Conservation (phyloP, 2,329 filamentous ascomycete species). For the Lecanosticta acicola region DNA sequence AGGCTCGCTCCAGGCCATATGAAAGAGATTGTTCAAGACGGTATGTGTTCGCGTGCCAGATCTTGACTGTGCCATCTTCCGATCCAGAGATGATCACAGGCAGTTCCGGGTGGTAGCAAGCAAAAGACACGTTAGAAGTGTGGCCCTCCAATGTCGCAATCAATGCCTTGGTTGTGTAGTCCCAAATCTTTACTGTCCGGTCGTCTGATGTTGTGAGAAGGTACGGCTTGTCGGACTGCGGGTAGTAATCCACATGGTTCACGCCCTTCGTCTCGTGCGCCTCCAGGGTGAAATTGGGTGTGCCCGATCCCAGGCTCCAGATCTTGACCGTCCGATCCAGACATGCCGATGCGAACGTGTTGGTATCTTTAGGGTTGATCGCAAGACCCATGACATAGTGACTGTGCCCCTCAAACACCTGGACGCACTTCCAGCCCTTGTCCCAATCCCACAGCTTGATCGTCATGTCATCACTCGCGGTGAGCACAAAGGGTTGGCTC, state of each 20-base stretch:
- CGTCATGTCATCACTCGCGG: constrained; percentile 96
- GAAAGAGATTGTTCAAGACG: constrained; percentile 91
- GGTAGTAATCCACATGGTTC: constrained; percentile 90
- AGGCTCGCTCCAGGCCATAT: constrained; percentile 91
- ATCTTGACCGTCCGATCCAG: constrained; percentile 96
- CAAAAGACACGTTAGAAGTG: constrained; percentile 96
- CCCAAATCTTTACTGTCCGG: constrained; percentile 95
- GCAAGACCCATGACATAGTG: constrained; percentile 96
- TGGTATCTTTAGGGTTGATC: constrained; percentile 93
- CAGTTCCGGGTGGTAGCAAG: constrained; percentile 93
- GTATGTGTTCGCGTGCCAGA: constrained; percentile 98
- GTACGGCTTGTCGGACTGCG: constrained; percentile 67
- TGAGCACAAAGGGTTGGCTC: constrained; percentile 90
- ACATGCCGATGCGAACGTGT: constrained; percentile 65
- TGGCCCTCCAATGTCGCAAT: constrained; percentile 96
- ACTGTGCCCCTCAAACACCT: constrained; percentile 91
- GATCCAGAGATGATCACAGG: constrained; percentile 97
- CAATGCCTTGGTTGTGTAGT: constrained; percentile 95
- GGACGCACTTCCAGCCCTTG: constrained; percentile 94
- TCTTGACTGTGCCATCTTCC: constrained; percentile 93
- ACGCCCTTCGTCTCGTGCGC: constrained; percentile 96
- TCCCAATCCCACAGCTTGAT: constrained; percentile 99
- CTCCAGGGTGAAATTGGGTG: constrained; percentile 92
- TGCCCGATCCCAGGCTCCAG: constrained; percentile 90
- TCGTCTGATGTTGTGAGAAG: constrained; percentile 95